These are phyloP conservation scores for Amaranthus palmeri DNA, from an alignment of 148 eudicot genomes.

Conservation along the genomic window DNA sequence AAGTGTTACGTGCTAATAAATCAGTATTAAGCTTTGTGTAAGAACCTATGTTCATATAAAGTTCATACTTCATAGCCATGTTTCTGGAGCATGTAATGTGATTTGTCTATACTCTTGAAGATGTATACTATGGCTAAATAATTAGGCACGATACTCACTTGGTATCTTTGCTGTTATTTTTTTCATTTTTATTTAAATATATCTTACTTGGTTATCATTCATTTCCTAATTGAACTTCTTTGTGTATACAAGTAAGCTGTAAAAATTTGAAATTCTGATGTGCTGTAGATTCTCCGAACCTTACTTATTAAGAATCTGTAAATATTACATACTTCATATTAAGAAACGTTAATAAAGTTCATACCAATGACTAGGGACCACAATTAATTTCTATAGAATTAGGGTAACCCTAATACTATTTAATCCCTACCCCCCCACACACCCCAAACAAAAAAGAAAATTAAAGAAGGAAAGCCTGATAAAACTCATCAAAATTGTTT, in stretches of 20 bases:
- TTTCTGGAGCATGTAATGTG: not conserved
- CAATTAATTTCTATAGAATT: not conserved
- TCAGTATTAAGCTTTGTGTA: too few relatives aligned
- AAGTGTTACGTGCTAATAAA: too few relatives aligned
- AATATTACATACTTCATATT: too few relatives aligned
- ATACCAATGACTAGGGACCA: not conserved
- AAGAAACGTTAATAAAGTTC: too few relatives aligned
- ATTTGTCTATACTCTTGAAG: not conserved
- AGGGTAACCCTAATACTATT: not conserved
- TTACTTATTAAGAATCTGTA: too few relatives aligned
- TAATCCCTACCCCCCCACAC: not conserved
- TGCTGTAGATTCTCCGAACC: not conserved
- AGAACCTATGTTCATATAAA: too few relatives aligned
- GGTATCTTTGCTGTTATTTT: not conserved
- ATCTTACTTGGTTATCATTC: not conserved
- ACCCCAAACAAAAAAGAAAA: not conserved
- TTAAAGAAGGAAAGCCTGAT: not conserved
- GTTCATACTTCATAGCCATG: not conserved
- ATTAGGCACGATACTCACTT: not conserved
- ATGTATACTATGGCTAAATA: not conserved
- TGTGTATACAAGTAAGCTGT: not conserved
- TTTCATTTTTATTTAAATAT: not conserved
- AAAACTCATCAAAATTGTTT: constrained; percentile 5
- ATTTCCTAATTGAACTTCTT: not conserved
- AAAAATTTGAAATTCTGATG: not conserved